Evolutionary conservation across 192 early-diverging fungal species (phyloP).

Genomic region (Podila epicladia): DNA sequence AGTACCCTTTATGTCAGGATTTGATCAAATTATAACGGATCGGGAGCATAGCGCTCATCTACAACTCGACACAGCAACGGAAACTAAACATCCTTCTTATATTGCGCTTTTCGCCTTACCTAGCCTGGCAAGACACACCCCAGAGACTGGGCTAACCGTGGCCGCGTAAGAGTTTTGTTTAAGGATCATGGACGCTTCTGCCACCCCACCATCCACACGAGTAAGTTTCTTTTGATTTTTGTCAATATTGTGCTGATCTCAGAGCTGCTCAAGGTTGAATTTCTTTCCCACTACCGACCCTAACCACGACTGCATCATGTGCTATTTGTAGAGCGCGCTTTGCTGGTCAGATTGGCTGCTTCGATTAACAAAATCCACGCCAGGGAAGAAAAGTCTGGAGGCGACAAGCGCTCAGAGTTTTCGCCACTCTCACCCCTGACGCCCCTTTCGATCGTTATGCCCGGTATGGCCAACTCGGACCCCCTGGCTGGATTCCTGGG

Average conservation of each 20-base stretch:
- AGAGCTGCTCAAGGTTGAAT: background rate
- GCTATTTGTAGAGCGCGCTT: slow-evolving; percentile 15
- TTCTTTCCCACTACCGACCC: background rate
- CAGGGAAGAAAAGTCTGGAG: slow-evolving; percentile 18
- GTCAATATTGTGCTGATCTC: background rate
- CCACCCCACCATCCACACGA: slow-evolving; percentile 55
- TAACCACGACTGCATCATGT: background rate
- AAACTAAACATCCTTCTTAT: background rate
- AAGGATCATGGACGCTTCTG: slow-evolving; percentile 58
- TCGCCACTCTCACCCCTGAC: slow-evolving; percentile 45
- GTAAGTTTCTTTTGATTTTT: slow-evolving; percentile 45
- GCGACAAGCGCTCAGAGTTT: slow-evolving; percentile 28
- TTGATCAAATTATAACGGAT: background rate
- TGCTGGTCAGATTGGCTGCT: slow-evolving; percentile 31
- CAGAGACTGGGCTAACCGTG: slow-evolving; percentile 74
- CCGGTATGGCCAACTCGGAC: slow-evolving; percentile 35
- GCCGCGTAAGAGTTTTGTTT: slow-evolving; percentile 72
- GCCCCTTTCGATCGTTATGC: slow-evolving; percentile 39
- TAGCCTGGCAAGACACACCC: slow-evolving; percentile 71
- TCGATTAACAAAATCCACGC: slow-evolving; percentile 41
- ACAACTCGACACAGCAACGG: background rate
- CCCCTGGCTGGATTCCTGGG: slow-evolving; percentile 44
- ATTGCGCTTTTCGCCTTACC: background rate
- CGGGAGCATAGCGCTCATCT: background rate
- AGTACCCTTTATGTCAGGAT: too few species aligned